Evolutionary conservation across 768 basidiomycete genomes (phyloP).

Genomic region (Gautieria morchelliformis): DNA sequence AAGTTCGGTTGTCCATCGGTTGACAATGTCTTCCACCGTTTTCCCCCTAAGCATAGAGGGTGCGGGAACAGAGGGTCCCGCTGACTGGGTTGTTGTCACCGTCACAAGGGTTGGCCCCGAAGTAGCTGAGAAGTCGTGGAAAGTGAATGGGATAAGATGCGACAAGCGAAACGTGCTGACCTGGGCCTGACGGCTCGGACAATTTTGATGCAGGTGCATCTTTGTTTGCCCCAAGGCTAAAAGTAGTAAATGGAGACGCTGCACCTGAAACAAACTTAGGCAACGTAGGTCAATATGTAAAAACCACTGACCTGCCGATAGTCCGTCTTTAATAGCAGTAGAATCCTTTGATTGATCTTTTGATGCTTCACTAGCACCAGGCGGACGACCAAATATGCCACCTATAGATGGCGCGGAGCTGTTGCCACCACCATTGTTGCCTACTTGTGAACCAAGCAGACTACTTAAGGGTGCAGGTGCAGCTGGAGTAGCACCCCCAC

Average conservation of each 20-base stretch:
- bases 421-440: neutral
- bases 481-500: conserved; percentile 10
- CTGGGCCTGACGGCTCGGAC: conserved; percentile 3
- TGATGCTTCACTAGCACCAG: conserved; percentile 35
- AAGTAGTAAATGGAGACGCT: conserved; percentile 16
- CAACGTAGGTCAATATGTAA: neutral
- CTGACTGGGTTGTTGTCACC: neutral
- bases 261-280: neutral
- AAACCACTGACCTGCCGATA: conserved; percentile 9
- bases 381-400: conserved; percentile 8
- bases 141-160: neutral
- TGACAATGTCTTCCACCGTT: conserved; percentile 92
- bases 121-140: neutral
- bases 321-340: conserved; percentile 15
- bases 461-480: conserved; percentile 13
- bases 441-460: conserved; percentile 11
- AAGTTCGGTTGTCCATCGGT: conserved; percentile 78
- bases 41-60: conserved; percentile 85
- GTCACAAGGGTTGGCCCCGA: neutral
- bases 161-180: conserved; percentile 1
- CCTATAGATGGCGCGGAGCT: conserved; percentile 11
- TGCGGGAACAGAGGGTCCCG: conserved; percentile 53
- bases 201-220: conserved; percentile 9
- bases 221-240: conserved; percentile 11
- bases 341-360: neutral